Evolutionary conservation across 2,329 filamentous ascomycete genomes (phyloP).

Genomic region (Penicillium sp.): DNA sequence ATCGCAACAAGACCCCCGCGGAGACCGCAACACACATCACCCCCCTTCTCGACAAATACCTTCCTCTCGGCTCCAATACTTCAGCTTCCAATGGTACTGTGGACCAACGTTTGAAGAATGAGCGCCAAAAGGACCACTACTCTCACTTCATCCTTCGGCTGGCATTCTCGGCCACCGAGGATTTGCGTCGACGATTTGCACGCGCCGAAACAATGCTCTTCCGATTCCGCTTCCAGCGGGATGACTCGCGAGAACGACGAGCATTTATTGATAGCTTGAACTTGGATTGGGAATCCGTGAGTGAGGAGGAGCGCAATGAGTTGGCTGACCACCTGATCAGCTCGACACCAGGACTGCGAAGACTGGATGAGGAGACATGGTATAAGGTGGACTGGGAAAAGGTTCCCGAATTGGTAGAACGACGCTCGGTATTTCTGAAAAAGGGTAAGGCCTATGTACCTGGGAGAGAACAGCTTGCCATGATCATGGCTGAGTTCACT

Average conservation of each 20-base stretch:
- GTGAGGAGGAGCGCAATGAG: conserved; percentile 74
- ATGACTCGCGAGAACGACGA: conserved; percentile 70
- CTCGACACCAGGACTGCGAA: conserved; percentile 51
- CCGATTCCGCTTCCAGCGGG: conserved; percentile 74
- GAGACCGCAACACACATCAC: conserved; percentile 85
- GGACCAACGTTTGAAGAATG: conserved; percentile 59
- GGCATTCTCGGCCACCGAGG: conserved; percentile 88
- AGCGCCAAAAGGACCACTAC: conserved; percentile 95
- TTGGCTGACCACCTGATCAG: conserved; percentile 64
- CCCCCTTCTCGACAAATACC: conserved; percentile 81
- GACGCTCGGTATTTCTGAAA: conserved; percentile 72
- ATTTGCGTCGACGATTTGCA: conserved; percentile 81
- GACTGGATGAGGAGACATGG: conserved; percentile 77
- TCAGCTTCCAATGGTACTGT: conserved; percentile 56
- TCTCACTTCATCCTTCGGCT: conserved; percentile 95
- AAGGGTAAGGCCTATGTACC: conserved; percentile 90
- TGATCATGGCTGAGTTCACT: conserved; percentile 87
- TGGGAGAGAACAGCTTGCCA: conserved; percentile 78
- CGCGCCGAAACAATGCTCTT: conserved; percentile 90
- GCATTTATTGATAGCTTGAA: conserved; percentile 76
- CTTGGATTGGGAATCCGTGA: conserved; percentile 81
- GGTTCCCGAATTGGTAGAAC: conserved; percentile 86
- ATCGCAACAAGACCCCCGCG: conserved; percentile 81
- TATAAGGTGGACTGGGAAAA: conserved; percentile 97
- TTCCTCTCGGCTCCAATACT: conserved; percentile 76